Evolutionary conservation across 176 grass and related monocot species (phyloP).

Genomic region (Musa acuminata): DNA sequence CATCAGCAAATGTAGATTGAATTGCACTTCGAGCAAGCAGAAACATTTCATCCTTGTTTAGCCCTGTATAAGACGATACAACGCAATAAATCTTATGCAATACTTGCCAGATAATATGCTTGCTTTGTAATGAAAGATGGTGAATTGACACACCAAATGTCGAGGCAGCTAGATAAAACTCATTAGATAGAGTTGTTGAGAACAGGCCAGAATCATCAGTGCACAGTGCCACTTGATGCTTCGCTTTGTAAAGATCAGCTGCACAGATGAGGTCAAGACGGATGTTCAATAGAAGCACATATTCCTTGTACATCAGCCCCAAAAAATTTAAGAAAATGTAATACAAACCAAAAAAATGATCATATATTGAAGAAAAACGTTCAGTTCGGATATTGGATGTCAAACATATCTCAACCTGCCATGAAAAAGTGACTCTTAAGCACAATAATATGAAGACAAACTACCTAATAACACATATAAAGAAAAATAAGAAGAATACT

Average conservation of each 20-base stretch:
- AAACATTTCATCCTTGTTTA: constrained; percentile 64
- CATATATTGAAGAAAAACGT: constrained; percentile 47
- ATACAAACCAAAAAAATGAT: constrained; percentile 74
- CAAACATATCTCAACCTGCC: constrained; percentile 86
- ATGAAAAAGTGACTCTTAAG: not conserved
- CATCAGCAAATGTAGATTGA: constrained; percentile 49
- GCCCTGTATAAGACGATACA: constrained; percentile 36
- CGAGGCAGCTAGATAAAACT: constrained; percentile 48
- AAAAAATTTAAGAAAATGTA: constrained; percentile 8
- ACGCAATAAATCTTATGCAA: constrained; percentile 1
- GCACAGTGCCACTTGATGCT: constrained; percentile 69
- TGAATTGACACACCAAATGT: constrained; percentile 49
- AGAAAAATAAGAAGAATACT: not conserved
- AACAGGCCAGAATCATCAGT: constrained; percentile 80
- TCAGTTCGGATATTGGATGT: constrained; percentile 92
- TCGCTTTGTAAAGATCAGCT: constrained; percentile 70
- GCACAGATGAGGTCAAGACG: constrained; percentile 3
- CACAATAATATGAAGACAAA: too few relatives aligned
- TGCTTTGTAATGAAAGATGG: not conserved
- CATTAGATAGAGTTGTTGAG: constrained; percentile 75
- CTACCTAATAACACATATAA: not conserved
- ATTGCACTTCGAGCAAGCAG: constrained; percentile 44
- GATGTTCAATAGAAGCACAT: not conserved
- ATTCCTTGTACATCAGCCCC: not conserved
- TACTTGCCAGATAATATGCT: not conserved